A percentile compares a stretch with the other conserved stretches of the same genome.
phyloP scores from a whole-genome alignment of 2,329 filamentous ascomycete genomes.

The Aspergillus ochraceoroseus region DNA sequence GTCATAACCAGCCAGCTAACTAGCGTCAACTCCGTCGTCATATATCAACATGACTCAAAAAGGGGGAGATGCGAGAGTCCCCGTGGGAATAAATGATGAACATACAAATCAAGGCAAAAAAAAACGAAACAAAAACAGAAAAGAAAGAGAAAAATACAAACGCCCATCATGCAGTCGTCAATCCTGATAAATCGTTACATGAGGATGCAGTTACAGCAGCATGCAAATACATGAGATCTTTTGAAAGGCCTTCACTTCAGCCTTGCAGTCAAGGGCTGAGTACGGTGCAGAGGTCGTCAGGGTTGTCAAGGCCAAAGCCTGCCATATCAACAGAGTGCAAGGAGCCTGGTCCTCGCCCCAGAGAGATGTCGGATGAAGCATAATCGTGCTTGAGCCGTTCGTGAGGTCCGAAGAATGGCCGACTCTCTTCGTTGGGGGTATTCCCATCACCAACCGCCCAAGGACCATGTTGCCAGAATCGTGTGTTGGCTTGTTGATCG shows the following conservation, averaged over 20 bases:
- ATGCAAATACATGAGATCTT: conserved; percentile 22
- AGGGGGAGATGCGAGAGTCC: conserved; percentile 1
- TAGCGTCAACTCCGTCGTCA: conserved; percentile 30
- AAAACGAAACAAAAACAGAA: conserved; percentile 14
- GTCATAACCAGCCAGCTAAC: conserved; percentile 34
- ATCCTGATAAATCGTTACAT: conserved; percentile 40
- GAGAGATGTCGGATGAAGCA: conserved; percentile 42
- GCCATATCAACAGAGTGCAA: conserved; percentile 46
- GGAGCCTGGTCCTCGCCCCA: conserved; percentile 42
- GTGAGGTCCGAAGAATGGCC: conserved; percentile 44
- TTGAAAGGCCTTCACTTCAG: conserved; percentile 2
- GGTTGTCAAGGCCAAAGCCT: conserved; percentile 40
- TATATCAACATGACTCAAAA: conserved; percentile 10
- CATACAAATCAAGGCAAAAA: conserved; percentile 7
- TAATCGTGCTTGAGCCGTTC: conserved; percentile 44
- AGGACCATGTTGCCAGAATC: conserved; percentile 44
- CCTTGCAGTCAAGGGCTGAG: conserved; percentile 40
- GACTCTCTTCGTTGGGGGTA: conserved; percentile 41
- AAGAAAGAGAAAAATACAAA: conserved; percentile 28
- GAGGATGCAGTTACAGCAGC: conserved; percentile 32
- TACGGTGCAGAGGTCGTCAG: conserved; percentile 35
- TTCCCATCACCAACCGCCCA: conserved; percentile 43
- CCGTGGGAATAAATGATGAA: conserved; percentile 1
- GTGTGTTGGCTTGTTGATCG: conserved; percentile 43
- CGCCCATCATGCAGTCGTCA: conserved; percentile 42